Evolutionary conservation across 257 asterid genomes (phyloP).

Genomic region (Salvia splendens): DNA sequence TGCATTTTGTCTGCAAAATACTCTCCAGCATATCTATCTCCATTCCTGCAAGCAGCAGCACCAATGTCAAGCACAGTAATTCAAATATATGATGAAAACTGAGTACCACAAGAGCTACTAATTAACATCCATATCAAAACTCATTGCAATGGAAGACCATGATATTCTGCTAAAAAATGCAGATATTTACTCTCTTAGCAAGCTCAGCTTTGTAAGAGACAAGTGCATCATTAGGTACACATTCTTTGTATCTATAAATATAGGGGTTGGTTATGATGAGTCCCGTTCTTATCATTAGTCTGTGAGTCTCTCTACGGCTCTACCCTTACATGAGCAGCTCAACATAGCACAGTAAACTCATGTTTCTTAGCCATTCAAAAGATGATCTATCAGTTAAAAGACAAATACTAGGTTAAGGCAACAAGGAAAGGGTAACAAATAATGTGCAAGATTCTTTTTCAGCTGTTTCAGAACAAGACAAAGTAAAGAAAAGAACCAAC

Average conservation of each 20-base stretch:
- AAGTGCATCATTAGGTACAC: not conserved
- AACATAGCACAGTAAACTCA: constrained; percentile 6
- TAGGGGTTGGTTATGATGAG: too few relatives aligned
- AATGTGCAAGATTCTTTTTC: not conserved
- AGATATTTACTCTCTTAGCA: not conserved
- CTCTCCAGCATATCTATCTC: constrained; percentile 88
- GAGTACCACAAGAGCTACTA: not conserved
- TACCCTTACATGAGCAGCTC: not conserved
- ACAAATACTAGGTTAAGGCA: not conserved
- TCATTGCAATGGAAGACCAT: constrained; percentile 14
- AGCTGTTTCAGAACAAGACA: not conserved
- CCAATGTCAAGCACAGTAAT: constrained; percentile 10
- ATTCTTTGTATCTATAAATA: too few relatives aligned
- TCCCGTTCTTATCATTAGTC: too few relatives aligned
- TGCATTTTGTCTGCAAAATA: constrained; percentile 93
- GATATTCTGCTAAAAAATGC: not conserved
- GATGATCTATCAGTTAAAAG: constrained; percentile 17
- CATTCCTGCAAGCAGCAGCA: constrained; percentile 53
- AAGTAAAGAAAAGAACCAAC: not conserved
- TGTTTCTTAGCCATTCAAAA: not conserved
- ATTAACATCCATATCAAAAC: constrained; percentile 14
- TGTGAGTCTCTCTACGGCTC: too few relatives aligned
- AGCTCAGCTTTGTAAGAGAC: not conserved
- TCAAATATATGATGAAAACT: constrained; percentile 3
- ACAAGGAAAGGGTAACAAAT: constrained; percentile 1